Percentiles rank a stretch among this genome's conserved stretches.
phyloP scores from a whole-genome alignment of 2,329 filamentous ascomycete species.

The Ceratocystis huliohia region DNA sequence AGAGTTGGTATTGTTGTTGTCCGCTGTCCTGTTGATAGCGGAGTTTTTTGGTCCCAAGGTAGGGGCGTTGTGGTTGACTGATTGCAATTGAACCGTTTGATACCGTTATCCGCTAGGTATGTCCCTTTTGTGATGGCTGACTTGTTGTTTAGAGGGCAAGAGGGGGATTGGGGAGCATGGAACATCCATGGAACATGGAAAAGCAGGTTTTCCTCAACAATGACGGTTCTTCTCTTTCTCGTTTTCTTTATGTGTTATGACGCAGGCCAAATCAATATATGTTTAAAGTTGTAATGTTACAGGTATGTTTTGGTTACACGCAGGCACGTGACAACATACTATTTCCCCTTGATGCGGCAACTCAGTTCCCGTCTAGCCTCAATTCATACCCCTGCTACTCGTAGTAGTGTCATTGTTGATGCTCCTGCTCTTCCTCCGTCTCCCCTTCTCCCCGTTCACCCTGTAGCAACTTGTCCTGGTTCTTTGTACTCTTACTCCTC shows the following conservation, averaged over 20 bases:
- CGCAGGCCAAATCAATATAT: neutral
- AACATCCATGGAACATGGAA: too few relatives aligned
- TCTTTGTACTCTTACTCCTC: neutral
- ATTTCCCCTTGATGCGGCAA: neutral
- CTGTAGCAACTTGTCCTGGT: neutral
- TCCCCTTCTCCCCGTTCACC: neutral
- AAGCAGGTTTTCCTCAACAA: neutral
- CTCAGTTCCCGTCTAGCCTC: too few relatives aligned
- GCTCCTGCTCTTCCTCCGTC: too few relatives aligned
- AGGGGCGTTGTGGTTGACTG: slow-evolving; percentile 12
- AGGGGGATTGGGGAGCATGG: neutral
- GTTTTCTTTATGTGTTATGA: neutral
- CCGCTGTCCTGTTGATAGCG: neutral
- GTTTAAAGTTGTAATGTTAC: slow-evolving; percentile 6
- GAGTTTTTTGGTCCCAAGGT: slow-evolving; percentile 7
- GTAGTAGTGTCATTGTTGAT: too few relatives aligned
- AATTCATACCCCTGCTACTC: too few relatives aligned
- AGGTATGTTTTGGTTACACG: neutral
- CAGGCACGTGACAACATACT: neutral
- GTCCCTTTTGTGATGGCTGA: neutral
- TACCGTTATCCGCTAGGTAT: slow-evolving; percentile 9
- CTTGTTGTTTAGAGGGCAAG: neutral
- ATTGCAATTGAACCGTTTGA: slow-evolving; percentile 20
- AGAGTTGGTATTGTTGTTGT: neutral
- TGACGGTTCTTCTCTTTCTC: neutral